phyloP scores from a whole-genome alignment of 257 asterid species.

The Lavandula angustifolia region DNA sequence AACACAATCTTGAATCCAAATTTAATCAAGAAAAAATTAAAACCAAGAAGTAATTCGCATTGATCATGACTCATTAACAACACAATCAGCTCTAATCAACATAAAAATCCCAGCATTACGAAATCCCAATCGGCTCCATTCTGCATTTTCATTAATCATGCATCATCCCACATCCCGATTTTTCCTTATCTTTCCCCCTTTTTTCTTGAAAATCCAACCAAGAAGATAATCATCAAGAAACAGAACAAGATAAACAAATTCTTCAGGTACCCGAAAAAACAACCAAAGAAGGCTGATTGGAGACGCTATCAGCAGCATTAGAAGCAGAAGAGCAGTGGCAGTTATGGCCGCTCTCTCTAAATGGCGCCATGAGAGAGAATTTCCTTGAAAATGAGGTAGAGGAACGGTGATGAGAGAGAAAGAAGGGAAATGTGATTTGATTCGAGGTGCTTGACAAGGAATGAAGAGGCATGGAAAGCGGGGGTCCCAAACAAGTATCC shows the following conservation, averaged over 20 bases:
- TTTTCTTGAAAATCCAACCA: conserved; percentile 4
- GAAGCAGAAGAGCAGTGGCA: conserved; percentile 36
- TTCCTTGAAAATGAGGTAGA: conserved; percentile 33
- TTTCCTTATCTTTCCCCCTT: neutral
- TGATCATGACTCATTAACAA: neutral
- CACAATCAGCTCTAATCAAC: too few species aligned
- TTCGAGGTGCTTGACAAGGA: conserved; percentile 31
- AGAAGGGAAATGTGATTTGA: conserved; percentile 32
- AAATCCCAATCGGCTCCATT: conserved; percentile 19
- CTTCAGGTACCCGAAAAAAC: conserved; percentile 87
- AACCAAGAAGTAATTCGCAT: neutral
- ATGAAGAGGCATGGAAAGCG: conserved; percentile 35
- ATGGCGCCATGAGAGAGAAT: conserved; percentile 46
- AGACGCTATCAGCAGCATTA: conserved; percentile 26
- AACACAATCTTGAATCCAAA: too few species aligned
- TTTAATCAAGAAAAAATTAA: too few species aligned
- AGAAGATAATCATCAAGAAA: neutral
- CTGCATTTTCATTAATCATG: neutral
- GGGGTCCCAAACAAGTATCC: conserved; percentile 72
- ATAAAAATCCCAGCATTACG: conserved; percentile 22
- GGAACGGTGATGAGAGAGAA: conserved; percentile 31
- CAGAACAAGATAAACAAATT: neutral
- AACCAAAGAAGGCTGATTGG: conserved; percentile 66
- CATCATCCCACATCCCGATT: conserved; percentile 16
- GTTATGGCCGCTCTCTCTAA: conserved; percentile 25